phyloP scores from a whole-genome alignment of 257 asterid genomes.

The Hygrophila difformis region DNA sequence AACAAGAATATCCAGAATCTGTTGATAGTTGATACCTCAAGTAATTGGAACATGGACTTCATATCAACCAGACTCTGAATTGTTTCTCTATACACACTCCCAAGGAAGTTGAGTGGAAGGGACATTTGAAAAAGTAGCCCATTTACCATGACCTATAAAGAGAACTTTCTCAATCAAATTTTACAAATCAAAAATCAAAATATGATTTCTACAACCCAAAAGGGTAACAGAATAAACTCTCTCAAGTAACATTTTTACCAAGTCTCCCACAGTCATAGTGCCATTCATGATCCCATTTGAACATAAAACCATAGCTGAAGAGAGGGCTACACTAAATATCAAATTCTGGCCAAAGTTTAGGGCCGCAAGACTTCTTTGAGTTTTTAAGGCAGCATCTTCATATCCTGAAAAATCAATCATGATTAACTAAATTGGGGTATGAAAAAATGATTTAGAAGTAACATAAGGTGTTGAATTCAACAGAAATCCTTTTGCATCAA shows the following conservation, averaged over 20 bases:
- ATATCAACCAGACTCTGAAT: conserved; percentile 83
- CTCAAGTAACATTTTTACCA: conserved; percentile 38
- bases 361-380: conserved; percentile 84
- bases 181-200: neutral
- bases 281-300: conserved; percentile 82
- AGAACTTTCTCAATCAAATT: conserved; percentile 10
- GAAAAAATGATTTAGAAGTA: neutral
- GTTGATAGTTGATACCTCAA: conserved; percentile 60
- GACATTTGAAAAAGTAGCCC: conserved; percentile 97
- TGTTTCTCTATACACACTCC: conserved; percentile 94
- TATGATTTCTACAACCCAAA: too few relatives aligned
- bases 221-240: too few relatives aligned
- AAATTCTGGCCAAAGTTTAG: conserved; percentile 92
- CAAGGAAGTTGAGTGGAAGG: conserved; percentile 94
- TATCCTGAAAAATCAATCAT: conserved; percentile 53
- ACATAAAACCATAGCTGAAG: conserved; percentile 89
- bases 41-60: conserved; percentile 96
- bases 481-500: neutral
- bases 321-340: conserved; percentile 79
- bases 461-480: neutral
- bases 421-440: conserved; percentile 2
- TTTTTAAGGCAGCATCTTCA: conserved; percentile 89
- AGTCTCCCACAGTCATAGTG: conserved; percentile 92
- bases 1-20: conserved; percentile 6
- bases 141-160: conserved; percentile 82